Evolutionary conservation across 495 filamentous ascomycete genomes (phyloP).

Genomic region (Trichoderma erinaceum): DNA sequence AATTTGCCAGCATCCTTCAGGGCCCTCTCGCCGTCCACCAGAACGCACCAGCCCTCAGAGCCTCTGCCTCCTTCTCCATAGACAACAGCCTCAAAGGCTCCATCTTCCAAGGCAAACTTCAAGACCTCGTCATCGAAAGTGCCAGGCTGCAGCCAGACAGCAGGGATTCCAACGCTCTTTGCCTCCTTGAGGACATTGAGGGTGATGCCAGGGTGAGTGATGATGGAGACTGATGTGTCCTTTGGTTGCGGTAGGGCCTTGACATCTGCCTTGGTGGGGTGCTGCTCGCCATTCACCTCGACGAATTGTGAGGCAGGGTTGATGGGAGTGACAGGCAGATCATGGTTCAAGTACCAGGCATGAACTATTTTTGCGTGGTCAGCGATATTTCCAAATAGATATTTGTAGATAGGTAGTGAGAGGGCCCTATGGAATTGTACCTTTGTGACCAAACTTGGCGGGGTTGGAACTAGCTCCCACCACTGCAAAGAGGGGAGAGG

Average conservation of each 20-base stretch:
- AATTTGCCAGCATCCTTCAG: slow-evolving; percentile 53
- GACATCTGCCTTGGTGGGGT: slow-evolving; percentile 61
- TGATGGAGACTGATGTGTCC: slow-evolving; percentile 73
- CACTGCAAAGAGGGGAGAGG: slow-evolving; percentile 75
- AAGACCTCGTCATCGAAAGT: slow-evolving; percentile 71
- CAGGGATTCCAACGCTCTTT: slow-evolving; percentile 65
- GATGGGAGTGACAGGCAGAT: slow-evolving; percentile 71
- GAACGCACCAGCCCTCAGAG: slow-evolving; percentile 81
- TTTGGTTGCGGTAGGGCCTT: slow-evolving; percentile 54
- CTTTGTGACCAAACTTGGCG: slow-evolving; percentile 85
- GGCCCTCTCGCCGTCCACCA: slow-evolving; percentile 79
- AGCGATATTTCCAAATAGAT: background rate
- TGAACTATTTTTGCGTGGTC: slow-evolving; percentile 53
- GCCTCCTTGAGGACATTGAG: slow-evolving; percentile 68
- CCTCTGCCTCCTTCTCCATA: slow-evolving; percentile 60
- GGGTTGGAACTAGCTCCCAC: slow-evolving; percentile 83
- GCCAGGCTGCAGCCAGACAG: slow-evolving; percentile 91
- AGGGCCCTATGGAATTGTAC: slow-evolving; percentile 32
- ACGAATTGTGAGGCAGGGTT: slow-evolving; percentile 67
- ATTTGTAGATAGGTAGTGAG: no score
- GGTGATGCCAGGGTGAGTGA: slow-evolving; percentile 78
- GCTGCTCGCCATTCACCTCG: slow-evolving; percentile 38
- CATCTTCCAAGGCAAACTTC: slow-evolving; percentile 52
- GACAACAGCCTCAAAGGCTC: slow-evolving; percentile 59
- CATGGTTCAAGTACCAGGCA: slow-evolving; percentile 76